Base-by-base conservation (phyloP, 345 rosid species). In the Populus nigra region DNA sequence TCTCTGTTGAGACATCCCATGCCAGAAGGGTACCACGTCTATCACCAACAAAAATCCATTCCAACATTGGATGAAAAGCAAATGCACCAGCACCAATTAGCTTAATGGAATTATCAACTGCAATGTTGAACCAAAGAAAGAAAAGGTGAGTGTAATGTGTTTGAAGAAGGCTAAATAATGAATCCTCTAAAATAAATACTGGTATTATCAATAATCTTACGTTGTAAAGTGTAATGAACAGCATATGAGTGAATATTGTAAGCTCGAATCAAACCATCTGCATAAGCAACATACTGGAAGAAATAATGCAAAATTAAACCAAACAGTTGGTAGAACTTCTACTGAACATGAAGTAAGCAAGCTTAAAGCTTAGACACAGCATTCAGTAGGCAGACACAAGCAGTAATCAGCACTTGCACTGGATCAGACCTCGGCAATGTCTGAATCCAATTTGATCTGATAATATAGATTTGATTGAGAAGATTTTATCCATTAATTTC, bases 1-100 rank as follows among this genome's bases (percentile, higher is more conserved):
- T 93, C 84, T 96, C 97, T 8, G 96, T 92, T 80, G 99, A 96
- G 80, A 96, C 94, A 91, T 96, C 99, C 99, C 99, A 96, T 4
- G 98, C 98, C 86, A 96, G 82, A 83, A 96, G 92, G 47, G 95
- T 91, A 73, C 98, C 98, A 77, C 94, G 89, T 88, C 99, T 91
- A 86, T 96, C 98, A 78, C 99, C 98, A 82, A 96, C 97, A 89
- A 96, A 93, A 66, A 96, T 87, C 98, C 99, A 96, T 77, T 96
- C 99, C 81, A 96, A 82, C 62, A 89, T 88, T 4, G 98, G 99
- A 73, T 96, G 99, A 85, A 96, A 96, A 79, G 98, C 97, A 82
- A 96, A 92, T 41, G 99, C 89, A 82, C 96, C 89, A 61, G 99
- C 96, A 70, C 99, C 99, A 55, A 91, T 69, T 77, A 96, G 98